Conservation (phyloP, 106 monocot species). For the Apostasia shenzhenica region DNA sequence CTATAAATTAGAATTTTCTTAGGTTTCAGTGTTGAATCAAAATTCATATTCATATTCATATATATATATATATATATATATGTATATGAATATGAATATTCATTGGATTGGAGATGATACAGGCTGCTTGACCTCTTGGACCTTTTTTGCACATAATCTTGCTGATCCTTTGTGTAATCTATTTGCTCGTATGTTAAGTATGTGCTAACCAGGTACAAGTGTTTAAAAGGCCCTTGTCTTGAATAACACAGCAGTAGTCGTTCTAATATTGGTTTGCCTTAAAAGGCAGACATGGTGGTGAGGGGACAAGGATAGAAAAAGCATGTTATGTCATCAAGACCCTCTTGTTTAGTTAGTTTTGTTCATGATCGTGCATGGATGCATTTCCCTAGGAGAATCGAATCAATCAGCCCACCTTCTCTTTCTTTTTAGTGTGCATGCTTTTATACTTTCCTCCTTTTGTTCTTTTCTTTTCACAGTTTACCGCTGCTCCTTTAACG, state of each 20-base stretch:
- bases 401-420: constrained; percentile 37
- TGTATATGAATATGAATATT: not conserved
- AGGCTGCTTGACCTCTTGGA: not conserved
- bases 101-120: not conserved
- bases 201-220: constrained; percentile 3
- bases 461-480: constrained; percentile 28
- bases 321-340: constrained; percentile 19
- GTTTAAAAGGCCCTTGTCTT: constrained; percentile 8
- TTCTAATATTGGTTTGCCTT: constrained; percentile 19
- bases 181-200: constrained; percentile 5
- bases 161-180: not conserved
- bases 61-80: not conserved
- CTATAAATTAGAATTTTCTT: not conserved
- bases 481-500: constrained; percentile 39
- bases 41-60: not conserved
- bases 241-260: constrained; percentile 1
- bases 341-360: not conserved
- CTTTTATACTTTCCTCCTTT: constrained; percentile 7
- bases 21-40: not conserved
- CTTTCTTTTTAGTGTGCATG: constrained; percentile 1
- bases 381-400: constrained; percentile 51
- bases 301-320: constrained; percentile 23
- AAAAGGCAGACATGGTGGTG: constrained; percentile 23
- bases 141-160: not conserved
- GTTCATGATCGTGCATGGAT: constrained; percentile 42